A percentile compares a stretch with the other conserved stretches of the same genome.
Evolutionary conservation across 441 rosid genomes (phyloP).

Genomic region (Pelargonium citronellum): DNA sequence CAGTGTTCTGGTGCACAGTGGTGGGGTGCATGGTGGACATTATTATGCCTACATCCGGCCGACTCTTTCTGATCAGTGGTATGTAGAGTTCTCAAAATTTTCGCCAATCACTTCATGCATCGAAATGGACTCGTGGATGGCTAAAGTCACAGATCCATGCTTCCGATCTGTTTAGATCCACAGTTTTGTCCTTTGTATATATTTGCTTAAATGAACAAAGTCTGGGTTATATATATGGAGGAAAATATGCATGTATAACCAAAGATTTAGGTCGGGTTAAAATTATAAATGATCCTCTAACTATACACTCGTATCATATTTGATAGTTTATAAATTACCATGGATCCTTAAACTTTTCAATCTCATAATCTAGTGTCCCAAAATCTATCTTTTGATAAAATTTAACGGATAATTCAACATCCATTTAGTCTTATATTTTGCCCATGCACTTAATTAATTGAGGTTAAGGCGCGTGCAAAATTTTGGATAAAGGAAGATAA

Average conservation of each 20-base stretch:
- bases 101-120: not conserved
- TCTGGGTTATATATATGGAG: not conserved
- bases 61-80: slow-evolving; percentile 83
- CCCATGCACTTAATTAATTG: too few species aligned
- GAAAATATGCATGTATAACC: not conserved
- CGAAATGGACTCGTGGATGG: not conserved
- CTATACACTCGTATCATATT: too few species aligned
- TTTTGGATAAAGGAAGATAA: too few species aligned
- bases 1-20: slow-evolving; percentile 80
- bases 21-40: slow-evolving; percentile 86
- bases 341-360: too few species aligned
- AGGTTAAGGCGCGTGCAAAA: too few species aligned
- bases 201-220: not conserved
- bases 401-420: too few species aligned
- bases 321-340: too few species aligned
- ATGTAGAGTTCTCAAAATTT: slow-evolving; percentile 15
- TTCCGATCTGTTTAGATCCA: not conserved
- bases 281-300: too few species aligned
- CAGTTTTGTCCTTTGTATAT: not conserved
- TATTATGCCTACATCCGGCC: slow-evolving; percentile 91
- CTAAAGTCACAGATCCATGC: not conserved
- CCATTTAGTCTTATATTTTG: too few species aligned
- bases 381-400: too few species aligned
- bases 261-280: not conserved
- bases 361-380: too few species aligned